A percentile compares a stretch with the other conserved stretches of the same genome.
These are phyloP conservation scores for Rubus parviflorus DNA, from an alignment of 306 rosid species.

Conservation along the genomic window DNA sequence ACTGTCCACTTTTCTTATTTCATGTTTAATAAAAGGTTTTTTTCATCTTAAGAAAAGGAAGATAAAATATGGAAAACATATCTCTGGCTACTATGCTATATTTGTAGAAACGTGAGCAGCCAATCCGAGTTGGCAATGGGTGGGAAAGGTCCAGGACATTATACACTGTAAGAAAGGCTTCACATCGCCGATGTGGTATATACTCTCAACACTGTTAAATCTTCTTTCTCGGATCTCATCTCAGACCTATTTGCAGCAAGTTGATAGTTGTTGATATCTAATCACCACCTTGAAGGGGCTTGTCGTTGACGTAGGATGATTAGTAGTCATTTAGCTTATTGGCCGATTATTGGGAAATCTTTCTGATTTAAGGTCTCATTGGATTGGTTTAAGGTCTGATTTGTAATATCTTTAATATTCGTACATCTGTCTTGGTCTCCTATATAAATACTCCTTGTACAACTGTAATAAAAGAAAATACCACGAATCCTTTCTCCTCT, in stretches of 20 bases:
- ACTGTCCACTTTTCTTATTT: not conserved
- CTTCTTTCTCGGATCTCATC: not conserved
- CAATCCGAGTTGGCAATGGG: not conserved
- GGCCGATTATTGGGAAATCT: not conserved
- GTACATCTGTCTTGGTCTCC: not conserved
- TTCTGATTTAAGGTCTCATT: not conserved
- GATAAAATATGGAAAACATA: not conserved
- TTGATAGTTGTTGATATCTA: not conserved
- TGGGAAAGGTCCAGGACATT: not conserved
- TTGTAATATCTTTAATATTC: not conserved
- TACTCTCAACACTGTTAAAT: not conserved
- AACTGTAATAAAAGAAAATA: not conserved
- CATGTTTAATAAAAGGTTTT: not conserved
- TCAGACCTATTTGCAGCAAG: not conserved
- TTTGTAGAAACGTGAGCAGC: not conserved
- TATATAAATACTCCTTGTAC: no score
- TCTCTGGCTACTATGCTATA: not conserved
- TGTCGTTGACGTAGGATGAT: not conserved
- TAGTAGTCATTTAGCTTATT: not conserved
- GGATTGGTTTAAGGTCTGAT: not conserved
- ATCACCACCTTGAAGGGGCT: not conserved
- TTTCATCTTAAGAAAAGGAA: no score
- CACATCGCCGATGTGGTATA: not conserved
- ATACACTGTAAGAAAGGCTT: not conserved
- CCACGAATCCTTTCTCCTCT: not conserved